These are phyloP conservation scores for Periglandula ipomoeae DNA, from an alignment of 2,329 filamentous ascomycete genomes.

Conservation along the genomic window DNA sequence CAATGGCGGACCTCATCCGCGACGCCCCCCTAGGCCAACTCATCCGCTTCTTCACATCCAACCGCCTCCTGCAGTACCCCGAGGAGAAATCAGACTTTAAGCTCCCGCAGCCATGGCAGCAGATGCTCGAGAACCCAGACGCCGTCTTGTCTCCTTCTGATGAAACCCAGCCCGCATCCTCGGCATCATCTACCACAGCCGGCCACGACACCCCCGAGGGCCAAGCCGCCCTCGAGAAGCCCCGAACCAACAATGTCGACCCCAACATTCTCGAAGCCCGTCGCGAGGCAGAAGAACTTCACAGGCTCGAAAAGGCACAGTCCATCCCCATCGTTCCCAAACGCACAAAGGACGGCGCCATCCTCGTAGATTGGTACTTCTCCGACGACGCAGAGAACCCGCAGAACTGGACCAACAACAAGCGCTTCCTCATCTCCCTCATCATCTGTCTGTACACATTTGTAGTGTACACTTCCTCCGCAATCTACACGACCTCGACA, in stretches of 20 bases:
- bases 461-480: slow-evolving; percentile 43
- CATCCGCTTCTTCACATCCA: slow-evolving; percentile 43
- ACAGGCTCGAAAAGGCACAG: slow-evolving; percentile 30
- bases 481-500: slow-evolving; percentile 38
- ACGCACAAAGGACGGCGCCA: slow-evolving; percentile 38
- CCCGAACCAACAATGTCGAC: no score
- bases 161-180: background rate
- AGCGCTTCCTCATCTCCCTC: slow-evolving; percentile 30
- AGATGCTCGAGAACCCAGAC: slow-evolving; percentile 24
- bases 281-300: slow-evolving; percentile 21
- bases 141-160: no score
- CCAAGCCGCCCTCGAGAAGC: background rate
- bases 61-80: slow-evolving; percentile 46
- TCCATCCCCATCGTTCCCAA: slow-evolving; percentile 40
- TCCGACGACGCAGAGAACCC: slow-evolving; percentile 47
- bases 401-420: slow-evolving; percentile 41
- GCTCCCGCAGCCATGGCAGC: slow-evolving; percentile 33
- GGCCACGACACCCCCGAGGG: slow-evolving; percentile 1
- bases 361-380: slow-evolving; percentile 46
- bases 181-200: slow-evolving; percentile 8
- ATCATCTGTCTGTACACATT: slow-evolving; percentile 50
- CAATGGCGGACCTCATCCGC: slow-evolving; percentile 31
- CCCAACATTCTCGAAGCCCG: slow-evolving; percentile 13
- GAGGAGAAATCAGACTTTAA: slow-evolving; percentile 49
- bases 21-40: slow-evolving; percentile 51